A percentile compares a stretch with the other conserved stretches of the same genome.
Evolutionary conservation across 257 asterid species (phyloP).

Genomic region (Marsdenia floribunda): DNA sequence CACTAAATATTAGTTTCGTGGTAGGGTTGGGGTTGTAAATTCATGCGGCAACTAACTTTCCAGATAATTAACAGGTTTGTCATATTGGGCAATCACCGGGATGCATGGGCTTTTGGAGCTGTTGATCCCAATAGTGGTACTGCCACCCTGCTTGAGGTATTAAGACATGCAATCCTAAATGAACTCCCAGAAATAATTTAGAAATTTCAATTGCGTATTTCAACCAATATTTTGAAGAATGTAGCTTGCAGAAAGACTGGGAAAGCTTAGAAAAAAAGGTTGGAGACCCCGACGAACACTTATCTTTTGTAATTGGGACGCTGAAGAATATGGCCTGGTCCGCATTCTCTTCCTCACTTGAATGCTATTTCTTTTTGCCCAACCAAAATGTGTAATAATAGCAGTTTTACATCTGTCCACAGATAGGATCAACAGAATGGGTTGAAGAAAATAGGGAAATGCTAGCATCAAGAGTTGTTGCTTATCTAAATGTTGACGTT

Average conservation of each 20-base stretch:
- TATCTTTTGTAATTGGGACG: constrained; percentile 82
- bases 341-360: constrained; percentile 14
- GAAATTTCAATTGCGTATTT: background rate
- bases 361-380: background rate
- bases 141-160: constrained; percentile 78
- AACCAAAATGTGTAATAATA: background rate
- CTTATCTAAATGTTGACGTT: constrained; percentile 72
- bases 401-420: constrained; percentile 11
- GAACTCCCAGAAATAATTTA: background rate
- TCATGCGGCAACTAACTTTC: background rate
- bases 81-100: constrained; percentile 87
- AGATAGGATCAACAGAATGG: constrained; percentile 91
- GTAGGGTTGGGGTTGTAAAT: background rate
- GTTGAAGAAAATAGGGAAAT: constrained; percentile 87
- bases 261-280: constrained; percentile 38
- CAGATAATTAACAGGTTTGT: constrained; percentile 40
- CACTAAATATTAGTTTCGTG: background rate
- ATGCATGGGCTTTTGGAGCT: constrained; percentile 97
- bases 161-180: background rate
- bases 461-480: constrained; percentile 59
- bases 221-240: constrained; percentile 20
- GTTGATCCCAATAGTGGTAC: constrained; percentile 93
- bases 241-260: constrained; percentile 62
- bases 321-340: constrained; percentile 93
- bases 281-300: constrained; percentile 80